These are phyloP conservation scores for Cryptosporidium sp. DNA, from an alignment of 169 alveolate genomes.

Conservation along the genomic window DNA sequence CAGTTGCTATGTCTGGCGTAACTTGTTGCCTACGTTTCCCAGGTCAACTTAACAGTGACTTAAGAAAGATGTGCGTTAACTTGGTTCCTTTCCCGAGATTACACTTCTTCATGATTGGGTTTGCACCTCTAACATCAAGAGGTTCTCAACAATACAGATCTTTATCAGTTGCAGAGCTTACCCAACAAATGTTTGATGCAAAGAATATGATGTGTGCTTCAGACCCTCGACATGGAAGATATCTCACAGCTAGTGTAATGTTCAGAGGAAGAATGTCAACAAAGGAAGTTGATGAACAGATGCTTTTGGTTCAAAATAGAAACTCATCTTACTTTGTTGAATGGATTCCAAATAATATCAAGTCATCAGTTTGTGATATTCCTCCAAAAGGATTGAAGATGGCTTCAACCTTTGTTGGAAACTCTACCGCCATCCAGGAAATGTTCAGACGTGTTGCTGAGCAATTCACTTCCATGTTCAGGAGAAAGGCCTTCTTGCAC, in stretches of 20 bases:
- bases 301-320: conserved; percentile 98
- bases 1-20: conserved; percentile 98
- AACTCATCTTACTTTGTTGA: conserved; percentile 98
- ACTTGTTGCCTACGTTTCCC: conserved; percentile 98
- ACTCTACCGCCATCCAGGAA: conserved; percentile 98
- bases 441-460: conserved; percentile 98
- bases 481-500: conserved; percentile 98
- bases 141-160: conserved; percentile 99
- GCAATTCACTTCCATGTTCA: conserved; percentile 97
- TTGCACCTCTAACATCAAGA: conserved; percentile 97
- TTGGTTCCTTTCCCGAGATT: conserved; percentile 98
- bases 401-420: conserved; percentile 98
- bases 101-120: conserved; percentile 98
- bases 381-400: conserved; percentile 98
- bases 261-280: conserved; percentile 99
- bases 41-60: conserved; percentile 96
- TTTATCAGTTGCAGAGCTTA: conserved; percentile 97
- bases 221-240: conserved; percentile 99
- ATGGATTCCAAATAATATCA: conserved; percentile 99
- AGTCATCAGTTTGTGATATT: conserved; percentile 97
- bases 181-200: conserved; percentile 99
- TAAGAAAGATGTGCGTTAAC: conserved; percentile 97
- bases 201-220: conserved; percentile 99
- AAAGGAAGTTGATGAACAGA: conserved; percentile 99
- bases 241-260: conserved; percentile 97